Evolutionary conservation across 352 stramenopile genomes (phyloP).

Genomic region (Globisporangium canariense): DNA sequence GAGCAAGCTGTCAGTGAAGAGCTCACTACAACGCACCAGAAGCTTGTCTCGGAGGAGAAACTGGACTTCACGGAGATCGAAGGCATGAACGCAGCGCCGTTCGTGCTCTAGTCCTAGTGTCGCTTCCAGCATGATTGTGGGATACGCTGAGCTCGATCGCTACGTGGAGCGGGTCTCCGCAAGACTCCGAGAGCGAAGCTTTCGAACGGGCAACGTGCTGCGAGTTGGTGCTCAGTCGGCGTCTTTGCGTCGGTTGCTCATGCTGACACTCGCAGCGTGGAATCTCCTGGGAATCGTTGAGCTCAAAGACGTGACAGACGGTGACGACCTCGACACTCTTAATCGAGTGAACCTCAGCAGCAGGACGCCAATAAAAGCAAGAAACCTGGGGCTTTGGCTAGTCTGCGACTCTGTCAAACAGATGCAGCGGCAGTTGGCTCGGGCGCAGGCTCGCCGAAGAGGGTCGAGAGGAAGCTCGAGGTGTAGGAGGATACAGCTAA

Average conservation of each 20-base stretch:
- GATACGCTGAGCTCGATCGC: constrained; percentile 1
- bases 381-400: background rate
- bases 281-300: constrained; percentile 13
- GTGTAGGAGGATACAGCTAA: too few species aligned
- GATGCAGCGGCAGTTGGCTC: background rate
- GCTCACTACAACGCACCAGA: background rate
- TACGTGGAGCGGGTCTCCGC: constrained; percentile 1
- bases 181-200: background rate
- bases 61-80: constrained; percentile 9
- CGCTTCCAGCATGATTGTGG: constrained; percentile 6
- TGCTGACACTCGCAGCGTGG: constrained; percentile 16
- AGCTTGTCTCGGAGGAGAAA: background rate
- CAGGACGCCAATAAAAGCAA: background rate
- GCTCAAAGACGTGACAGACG: background rate
- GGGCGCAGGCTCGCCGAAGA: too few species aligned
- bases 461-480: constrained; percentile 3
- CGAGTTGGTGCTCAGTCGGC: constrained; percentile 1
- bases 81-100: constrained; percentile 10
- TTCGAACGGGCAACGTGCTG: constrained; percentile 1
- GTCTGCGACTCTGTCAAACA: background rate
- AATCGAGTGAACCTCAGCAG: background rate
- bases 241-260: background rate
- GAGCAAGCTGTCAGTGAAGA: background rate
- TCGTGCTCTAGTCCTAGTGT: constrained; percentile 15
- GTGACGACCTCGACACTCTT: background rate